Base-by-base conservation (phyloP, 768 basidiomycete genomes). In the Agaricus bisporus region DNA sequence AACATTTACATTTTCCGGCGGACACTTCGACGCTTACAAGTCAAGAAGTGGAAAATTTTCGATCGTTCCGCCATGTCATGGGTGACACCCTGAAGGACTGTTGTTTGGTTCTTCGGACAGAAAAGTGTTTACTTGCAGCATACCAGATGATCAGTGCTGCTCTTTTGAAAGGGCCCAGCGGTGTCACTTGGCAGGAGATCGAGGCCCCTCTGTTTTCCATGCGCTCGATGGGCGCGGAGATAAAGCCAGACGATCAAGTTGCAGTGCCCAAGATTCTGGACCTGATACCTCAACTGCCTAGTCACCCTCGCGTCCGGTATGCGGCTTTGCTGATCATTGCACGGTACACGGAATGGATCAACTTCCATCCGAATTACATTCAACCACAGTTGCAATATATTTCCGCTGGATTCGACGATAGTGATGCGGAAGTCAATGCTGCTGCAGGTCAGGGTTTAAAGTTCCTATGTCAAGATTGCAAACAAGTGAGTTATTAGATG, bases 71-170 rank as follows among this genome's bases (percentile, higher is more conserved):
- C 45, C 97, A 99, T 73, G 85, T 94, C 56, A 98, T 99, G 91
- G 97, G 97, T 37, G 95, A 99, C 66, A 98, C 97, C 4, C 78
- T 99, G 58, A 99, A 99, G 70, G 97, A 99, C 65, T 98, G 97
- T 65, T 99, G 97, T 69, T 81, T 86, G 58, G 93, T 99, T 44
- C 79, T 99, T 42, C 89, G 93, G 41, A 80, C 95, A 2, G 86
- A 92, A 48, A 78, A 77, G 2, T 98, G 97, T 64, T 76, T 99
- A 41, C 68, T 85, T 49, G 78, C 86, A 2, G 80, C 94, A 2
- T 91, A 91, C 69, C 84, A 89, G 56, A 77, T 90, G 64, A 87
- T 98, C 57, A 83, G 82, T 28, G 65, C 71, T 6, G 91, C 89
- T 2, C 76, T 98, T 48, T 74, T 83, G 20, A 81, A 80, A 39